phyloP scores from a whole-genome alignment of 2,329 filamentous ascomycete genomes.

The Verticillium nubilum region DNA sequence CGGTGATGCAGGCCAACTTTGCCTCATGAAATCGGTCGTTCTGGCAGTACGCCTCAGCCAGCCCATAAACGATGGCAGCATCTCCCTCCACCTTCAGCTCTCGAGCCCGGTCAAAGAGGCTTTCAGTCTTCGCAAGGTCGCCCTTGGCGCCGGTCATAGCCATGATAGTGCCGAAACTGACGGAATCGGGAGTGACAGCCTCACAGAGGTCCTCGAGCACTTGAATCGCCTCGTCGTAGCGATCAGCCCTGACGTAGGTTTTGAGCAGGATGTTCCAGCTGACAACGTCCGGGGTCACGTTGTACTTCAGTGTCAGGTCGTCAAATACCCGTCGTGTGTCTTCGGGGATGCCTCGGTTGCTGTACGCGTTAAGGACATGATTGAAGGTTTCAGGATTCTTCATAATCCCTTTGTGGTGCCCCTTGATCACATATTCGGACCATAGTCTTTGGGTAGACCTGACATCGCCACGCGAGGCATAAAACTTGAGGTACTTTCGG shows the following conservation, averaged over 20 bases:
- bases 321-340: conserved; percentile 57
- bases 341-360: conserved; percentile 58
- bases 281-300: conserved; percentile 48
- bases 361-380: conserved; percentile 67
- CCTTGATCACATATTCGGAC: conserved; percentile 32
- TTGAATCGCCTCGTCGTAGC: conserved; percentile 60
- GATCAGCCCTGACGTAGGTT: conserved; percentile 59
- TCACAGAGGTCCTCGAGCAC: conserved; percentile 56
- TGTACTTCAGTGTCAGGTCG: conserved; percentile 51
- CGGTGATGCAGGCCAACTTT: conserved; percentile 36
- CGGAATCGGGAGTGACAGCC: conserved; percentile 48
- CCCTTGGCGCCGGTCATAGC: conserved; percentile 64
- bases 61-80: conserved; percentile 47
- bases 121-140: conserved; percentile 64
- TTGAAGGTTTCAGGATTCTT: conserved; percentile 33
- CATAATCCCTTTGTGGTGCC: conserved; percentile 23
- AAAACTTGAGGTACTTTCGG: conserved; percentile 42
- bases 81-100: conserved; percentile 46
- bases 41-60: conserved; percentile 63
- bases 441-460: conserved; percentile 38
- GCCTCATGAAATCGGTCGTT: conserved; percentile 30
- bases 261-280: conserved; percentile 77
- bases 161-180: conserved; percentile 71
- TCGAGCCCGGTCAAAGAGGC: conserved; percentile 60
- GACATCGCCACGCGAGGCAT: conserved; percentile 43